phyloP scores from a whole-genome alignment of 2,329 filamentous ascomycete genomes.

The Colletotrichum chrysophilum region DNA sequence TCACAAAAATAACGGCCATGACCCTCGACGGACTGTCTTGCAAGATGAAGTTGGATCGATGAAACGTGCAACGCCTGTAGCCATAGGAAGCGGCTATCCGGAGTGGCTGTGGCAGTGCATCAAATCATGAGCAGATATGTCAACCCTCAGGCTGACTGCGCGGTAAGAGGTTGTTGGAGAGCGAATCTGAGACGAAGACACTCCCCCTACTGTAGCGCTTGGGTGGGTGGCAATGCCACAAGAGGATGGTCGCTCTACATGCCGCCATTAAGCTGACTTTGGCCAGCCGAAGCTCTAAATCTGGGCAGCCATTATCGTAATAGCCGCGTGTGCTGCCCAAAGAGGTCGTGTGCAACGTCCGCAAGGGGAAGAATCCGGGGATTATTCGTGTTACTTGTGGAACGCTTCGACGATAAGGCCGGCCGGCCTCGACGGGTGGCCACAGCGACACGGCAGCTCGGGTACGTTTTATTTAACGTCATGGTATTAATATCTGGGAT shows the following conservation, averaged over 20 bases:
- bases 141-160: background rate
- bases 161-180: background rate
- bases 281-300: background rate
- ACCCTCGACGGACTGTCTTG: background rate
- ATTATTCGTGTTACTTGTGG: background rate
- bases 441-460: background rate
- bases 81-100: background rate
- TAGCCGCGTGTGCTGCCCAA: background rate
- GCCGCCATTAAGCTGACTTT: background rate
- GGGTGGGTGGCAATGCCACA: background rate
- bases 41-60: background rate
- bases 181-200: background rate
- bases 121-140: background rate
- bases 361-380: background rate
- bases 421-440: background rate
- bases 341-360: background rate
- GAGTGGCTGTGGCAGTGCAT: background rate
- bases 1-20: background rate
- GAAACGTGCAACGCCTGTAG: background rate
- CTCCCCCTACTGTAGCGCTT: background rate
- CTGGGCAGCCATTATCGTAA: background rate
- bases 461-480: conserved; percentile 5
- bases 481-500: background rate
- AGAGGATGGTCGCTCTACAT: background rate
- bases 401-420: conserved; percentile 5